Base-by-base conservation (phyloP, 129 eudicot genomes). In the Tagetes patula region DNA sequence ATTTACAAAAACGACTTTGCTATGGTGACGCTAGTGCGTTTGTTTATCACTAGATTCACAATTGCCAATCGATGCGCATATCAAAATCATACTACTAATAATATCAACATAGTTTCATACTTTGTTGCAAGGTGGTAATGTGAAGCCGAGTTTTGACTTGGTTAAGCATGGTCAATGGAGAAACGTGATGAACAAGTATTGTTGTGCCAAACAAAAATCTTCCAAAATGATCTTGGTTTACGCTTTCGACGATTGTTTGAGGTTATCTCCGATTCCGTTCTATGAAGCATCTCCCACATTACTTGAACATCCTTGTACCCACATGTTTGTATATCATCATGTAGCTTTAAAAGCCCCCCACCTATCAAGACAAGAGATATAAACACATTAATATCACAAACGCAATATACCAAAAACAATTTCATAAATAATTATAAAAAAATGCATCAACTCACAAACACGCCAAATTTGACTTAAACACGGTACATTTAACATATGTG, bases 201-300 rank as follows among this genome's bases (percentile, higher is more conserved):
- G 77, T 72, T 83, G 79, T 84, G 87, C 89, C 88, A 85, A 67
- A 84, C 63, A 42, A 87, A 82, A 8, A 79, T 59, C 74, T 85
- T 91, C 95, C 91, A 85, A 58, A 85, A 87, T 3, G 91, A 82
- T 6, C 72, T 74, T 0, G 75, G 82, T 71, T 86, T 88, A 49
- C 83, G 82, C 79, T 87, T 88, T 2, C 70, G 69, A 11, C 70
- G 79, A 49, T 37, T 77, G 74, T 67, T 72, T 79, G 82, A 53
- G 6, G 78, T 76, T 65, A 80, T 75, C 77, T 90, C 87, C 1
- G 91, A 82, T 47, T 91, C 97, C 3, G 91, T 81, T 75, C 86
- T 77, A 30, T 87, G 87, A 56, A 91, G 89, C 97, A 91, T 91
- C 70, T 91, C 95, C 97, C 97, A 91, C 97, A 88, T 91, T 66